Conservation (phyloP, 140 eudicot species). For the Flaveria floridana region DNA sequence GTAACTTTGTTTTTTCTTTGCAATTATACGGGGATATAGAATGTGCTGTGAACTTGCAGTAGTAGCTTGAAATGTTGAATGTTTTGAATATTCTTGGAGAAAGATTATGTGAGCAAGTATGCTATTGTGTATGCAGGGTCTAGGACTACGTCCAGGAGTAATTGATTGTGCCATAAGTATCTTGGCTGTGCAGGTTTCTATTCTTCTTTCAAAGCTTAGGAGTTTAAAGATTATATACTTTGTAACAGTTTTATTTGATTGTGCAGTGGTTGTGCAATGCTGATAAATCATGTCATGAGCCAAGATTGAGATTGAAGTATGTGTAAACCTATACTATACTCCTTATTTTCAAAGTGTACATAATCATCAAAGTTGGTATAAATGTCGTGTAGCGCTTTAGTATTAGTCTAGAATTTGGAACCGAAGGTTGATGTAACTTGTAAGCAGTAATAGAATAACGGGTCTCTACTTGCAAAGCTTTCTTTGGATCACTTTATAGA, state of each 20-base stretch:
- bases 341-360: neutral
- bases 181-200: conserved; percentile 87
- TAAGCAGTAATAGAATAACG: neutral
- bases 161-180: conserved; percentile 95
- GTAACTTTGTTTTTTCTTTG: conserved; percentile 34
- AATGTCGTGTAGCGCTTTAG: too few species aligned
- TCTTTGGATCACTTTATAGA: conserved; percentile 85
- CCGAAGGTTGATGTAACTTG: neutral
- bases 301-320: conserved; percentile 86
- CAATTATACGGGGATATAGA: neutral
- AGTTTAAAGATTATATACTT: conserved; percentile 1
- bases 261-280: conserved; percentile 96
- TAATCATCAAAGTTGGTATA: neutral
- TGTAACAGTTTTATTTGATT: conserved; percentile 24
- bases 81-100: neutral
- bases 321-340: too few species aligned
- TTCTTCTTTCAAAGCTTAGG: neutral
- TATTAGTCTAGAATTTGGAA: neutral
- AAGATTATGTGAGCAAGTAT: neutral
- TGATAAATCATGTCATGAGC: conserved; percentile 95
- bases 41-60: neutral
- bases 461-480: conserved; percentile 53
- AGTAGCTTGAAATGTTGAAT: too few species aligned
- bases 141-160: conserved; percentile 87
- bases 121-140: conserved; percentile 50